phyloP scores from a whole-genome alignment of 2,329 filamentous ascomycete species.

The Cucurbitaria berberidis region DNA sequence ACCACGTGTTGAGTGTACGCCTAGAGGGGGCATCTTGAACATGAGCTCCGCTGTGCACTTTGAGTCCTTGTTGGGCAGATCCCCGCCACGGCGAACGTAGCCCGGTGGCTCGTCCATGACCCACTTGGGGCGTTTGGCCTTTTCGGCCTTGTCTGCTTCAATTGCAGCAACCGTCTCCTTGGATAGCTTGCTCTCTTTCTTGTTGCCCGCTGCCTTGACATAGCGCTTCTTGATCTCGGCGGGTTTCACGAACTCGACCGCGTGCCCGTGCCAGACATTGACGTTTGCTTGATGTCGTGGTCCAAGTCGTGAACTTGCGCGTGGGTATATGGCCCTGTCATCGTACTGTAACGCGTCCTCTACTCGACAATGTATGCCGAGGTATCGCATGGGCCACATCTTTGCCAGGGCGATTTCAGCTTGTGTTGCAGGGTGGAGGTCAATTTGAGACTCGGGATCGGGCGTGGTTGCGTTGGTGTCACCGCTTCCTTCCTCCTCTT shows the following conservation, averaged over 20 bases:
- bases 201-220: constrained; percentile 65
- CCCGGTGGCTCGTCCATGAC: constrained; percentile 88
- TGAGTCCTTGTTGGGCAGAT: constrained; percentile 73
- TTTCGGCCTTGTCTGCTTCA: constrained; percentile 80
- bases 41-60: constrained; percentile 75
- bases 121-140: constrained; percentile 88
- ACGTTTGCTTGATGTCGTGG: constrained; percentile 91
- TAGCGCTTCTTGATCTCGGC: constrained; percentile 82
- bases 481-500: constrained; percentile 70
- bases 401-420: constrained; percentile 93
- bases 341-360: constrained; percentile 97
- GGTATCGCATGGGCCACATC: constrained; percentile 94
- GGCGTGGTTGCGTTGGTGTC: constrained; percentile 66
- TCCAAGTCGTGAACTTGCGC: constrained; percentile 89
- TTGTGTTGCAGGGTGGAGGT: constrained; percentile 70
- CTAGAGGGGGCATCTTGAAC: constrained; percentile 74
- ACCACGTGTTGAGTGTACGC: constrained; percentile 55
- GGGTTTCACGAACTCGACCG: constrained; percentile 89
- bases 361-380: constrained; percentile 92
- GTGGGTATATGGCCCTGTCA: constrained; percentile 89
- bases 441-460: constrained; percentile 58
- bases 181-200: constrained; percentile 76
- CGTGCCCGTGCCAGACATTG: constrained; percentile 80
- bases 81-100: constrained; percentile 84
- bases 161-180: constrained; percentile 81